phyloP scores from a whole-genome alignment of 306 rosid genomes.

The Quercus suber region DNA sequence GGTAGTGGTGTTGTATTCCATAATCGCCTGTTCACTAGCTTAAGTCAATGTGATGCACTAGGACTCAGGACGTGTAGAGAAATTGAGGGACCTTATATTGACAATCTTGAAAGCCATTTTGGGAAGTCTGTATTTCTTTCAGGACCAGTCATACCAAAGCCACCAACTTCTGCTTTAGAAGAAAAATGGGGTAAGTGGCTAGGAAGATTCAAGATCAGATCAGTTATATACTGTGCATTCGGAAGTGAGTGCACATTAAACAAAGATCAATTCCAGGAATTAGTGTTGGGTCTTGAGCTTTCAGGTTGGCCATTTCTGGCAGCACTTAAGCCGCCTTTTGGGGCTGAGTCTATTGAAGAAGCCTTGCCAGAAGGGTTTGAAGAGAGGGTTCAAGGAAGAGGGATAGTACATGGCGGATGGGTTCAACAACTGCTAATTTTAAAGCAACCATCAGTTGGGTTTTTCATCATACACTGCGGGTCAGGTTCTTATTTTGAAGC shows the following conservation, averaged over 20 bases:
- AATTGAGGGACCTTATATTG: constrained; percentile 28
- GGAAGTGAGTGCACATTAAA: constrained; percentile 35
- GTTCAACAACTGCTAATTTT: constrained; percentile 30
- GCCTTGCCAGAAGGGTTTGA: too few species aligned
- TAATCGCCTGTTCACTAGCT: constrained; percentile 15
- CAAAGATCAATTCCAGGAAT: not conserved
- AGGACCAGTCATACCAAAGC: constrained; percentile 24
- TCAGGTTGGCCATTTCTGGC: too few species aligned
- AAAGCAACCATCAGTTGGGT: constrained; percentile 36
- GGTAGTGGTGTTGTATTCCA: constrained; percentile 23
- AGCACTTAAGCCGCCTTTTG: too few species aligned
- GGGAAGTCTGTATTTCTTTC: too few species aligned
- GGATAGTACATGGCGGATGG: constrained; percentile 34
- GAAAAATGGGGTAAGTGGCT: constrained; percentile 25
- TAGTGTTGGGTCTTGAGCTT: too few species aligned
- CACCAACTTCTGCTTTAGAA: constrained; percentile 22
- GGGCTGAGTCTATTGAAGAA: too few species aligned
- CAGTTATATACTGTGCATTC: constrained; percentile 17
- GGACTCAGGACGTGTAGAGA: constrained; percentile 27
- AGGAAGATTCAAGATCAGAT: constrained; percentile 3
- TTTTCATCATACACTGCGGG: constrained; percentile 38
- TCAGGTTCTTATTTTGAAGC: constrained; percentile 36
- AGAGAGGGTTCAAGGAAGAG: constrained; percentile 7
- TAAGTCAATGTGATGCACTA: constrained; percentile 21
- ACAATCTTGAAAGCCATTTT: too few species aligned